phyloP scores from a whole-genome alignment of 2,329 filamentous ascomycete genomes.

The Tolypocladium tundrense region DNA sequence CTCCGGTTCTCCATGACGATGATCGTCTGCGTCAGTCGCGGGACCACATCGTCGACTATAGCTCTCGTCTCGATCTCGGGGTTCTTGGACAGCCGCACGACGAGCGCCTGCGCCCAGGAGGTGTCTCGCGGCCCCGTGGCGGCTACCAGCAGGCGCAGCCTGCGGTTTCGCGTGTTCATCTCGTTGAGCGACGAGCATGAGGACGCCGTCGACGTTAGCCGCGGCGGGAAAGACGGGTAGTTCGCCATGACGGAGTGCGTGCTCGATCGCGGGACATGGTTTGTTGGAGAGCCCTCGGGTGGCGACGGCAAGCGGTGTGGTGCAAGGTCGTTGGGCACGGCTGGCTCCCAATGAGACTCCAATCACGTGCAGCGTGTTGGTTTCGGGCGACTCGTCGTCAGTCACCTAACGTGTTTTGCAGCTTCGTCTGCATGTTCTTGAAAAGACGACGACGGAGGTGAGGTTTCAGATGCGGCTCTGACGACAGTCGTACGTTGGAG shows the following conservation, averaged over 20 bases:
- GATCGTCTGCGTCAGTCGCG: conserved; percentile 52
- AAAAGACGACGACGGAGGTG: background rate
- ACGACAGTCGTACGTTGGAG: background rate
- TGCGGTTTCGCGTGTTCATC: conserved; percentile 26
- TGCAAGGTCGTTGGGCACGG: background rate
- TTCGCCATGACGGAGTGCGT: conserved; percentile 21
- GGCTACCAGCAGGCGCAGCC: conserved; percentile 52
- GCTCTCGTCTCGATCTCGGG: conserved; percentile 50
- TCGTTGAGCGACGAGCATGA: conserved; percentile 27
- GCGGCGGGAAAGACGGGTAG: conserved; percentile 18
- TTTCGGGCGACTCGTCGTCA: background rate
- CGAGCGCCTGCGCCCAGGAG: conserved; percentile 55
- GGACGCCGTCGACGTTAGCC: conserved; percentile 18
- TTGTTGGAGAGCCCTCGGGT: background rate
- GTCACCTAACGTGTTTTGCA: background rate
- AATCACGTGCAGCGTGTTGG: background rate
- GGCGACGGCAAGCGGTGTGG: background rate
- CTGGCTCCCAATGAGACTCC: background rate
- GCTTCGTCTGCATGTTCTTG: background rate
- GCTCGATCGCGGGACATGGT: conserved; percentile 18
- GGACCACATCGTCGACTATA: conserved; percentile 55
- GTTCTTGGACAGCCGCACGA: conserved; percentile 57
- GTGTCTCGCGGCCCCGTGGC: conserved; percentile 56
- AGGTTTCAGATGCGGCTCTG: background rate
- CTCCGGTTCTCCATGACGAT: conserved; percentile 47